Conservation (phyloP, 2,329 filamentous ascomycete species). For the Curvularia sp. region DNA sequence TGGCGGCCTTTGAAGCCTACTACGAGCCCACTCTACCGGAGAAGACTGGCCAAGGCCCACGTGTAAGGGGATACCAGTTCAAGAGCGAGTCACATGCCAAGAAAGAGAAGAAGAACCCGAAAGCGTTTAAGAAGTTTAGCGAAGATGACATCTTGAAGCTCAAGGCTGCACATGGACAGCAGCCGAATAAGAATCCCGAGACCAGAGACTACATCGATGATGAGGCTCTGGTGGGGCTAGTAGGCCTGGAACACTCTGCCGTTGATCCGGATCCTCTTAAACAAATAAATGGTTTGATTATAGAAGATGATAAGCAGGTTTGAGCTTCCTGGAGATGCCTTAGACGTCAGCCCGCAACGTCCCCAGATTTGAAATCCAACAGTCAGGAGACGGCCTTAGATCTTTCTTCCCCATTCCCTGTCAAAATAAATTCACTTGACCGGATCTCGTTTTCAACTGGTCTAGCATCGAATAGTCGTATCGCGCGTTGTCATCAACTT, state of each 20-base stretch:
- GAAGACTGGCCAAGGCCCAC: conserved; percentile 77
- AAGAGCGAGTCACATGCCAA: conserved; percentile 40
- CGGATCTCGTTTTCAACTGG: not conserved
- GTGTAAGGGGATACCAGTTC: conserved; percentile 49
- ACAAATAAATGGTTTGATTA: conserved; percentile 27
- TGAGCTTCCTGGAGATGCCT: not conserved
- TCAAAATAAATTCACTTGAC: not conserved
- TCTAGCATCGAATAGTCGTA: not conserved
- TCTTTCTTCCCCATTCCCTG: no score
- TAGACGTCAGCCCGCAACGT: not conserved
- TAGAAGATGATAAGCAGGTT: conserved; percentile 30
- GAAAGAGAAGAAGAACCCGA: conserved; percentile 44
- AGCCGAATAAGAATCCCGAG: conserved; percentile 36
- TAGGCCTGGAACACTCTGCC: conserved; percentile 28
- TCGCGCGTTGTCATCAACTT: not conserved
- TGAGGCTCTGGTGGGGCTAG: conserved; percentile 42
- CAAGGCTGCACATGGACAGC: conserved; percentile 42
- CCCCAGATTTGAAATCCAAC: not conserved
- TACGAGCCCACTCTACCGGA: conserved; percentile 78
- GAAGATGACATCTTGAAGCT: conserved; percentile 36
- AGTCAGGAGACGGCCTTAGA: not conserved
- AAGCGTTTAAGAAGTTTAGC: conserved; percentile 40
- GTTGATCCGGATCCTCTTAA: conserved; percentile 20
- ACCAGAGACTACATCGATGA: conserved; percentile 44
- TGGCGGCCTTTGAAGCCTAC: conserved; percentile 65